These are phyloP conservation scores for Thalassiosira mediterranea DNA, from an alignment of 352 stramenopile species.

Conservation along the genomic window DNA sequence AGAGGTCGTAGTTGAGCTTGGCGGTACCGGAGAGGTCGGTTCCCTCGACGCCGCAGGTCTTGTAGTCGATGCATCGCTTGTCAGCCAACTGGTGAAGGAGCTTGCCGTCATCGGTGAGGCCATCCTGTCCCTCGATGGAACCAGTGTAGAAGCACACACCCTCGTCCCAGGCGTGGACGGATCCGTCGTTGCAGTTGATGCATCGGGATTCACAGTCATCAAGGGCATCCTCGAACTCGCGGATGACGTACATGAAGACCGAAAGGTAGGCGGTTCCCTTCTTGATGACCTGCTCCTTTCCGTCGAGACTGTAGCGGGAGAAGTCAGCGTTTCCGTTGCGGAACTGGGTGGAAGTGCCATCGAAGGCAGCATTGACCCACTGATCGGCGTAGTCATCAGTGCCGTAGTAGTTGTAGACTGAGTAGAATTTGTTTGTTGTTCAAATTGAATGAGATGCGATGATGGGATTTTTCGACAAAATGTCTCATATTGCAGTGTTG, in stretches of 20 bases:
- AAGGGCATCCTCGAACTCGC: conserved; percentile 74
- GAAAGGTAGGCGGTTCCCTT: conserved; percentile 73
- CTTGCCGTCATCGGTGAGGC: conserved; percentile 43
- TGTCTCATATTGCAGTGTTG: no score
- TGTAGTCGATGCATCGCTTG: conserved; percentile 76
- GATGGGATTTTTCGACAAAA: no score
- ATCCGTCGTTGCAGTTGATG: conserved; percentile 61
- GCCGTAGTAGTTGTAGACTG: no score
- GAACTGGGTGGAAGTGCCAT: conserved; percentile 40
- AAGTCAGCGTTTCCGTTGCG: conserved; percentile 65
- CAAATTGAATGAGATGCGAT: neutral
- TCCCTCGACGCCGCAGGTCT: conserved; percentile 59
- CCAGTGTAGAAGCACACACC: conserved; percentile 81
- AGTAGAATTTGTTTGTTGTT: no score
- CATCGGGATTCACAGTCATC: conserved; percentile 61
- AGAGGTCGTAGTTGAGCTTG: conserved; percentile 71
- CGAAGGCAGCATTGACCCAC: conserved; percentile 63
- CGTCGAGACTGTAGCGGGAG: conserved; percentile 20
- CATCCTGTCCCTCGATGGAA: conserved; percentile 66
- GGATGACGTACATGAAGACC: conserved; percentile 75
- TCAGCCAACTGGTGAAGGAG: conserved; percentile 69
- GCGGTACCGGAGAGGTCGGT: conserved; percentile 47
- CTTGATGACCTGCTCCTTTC: conserved; percentile 57
- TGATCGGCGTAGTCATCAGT: conserved; percentile 68
- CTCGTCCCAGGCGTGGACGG: conserved; percentile 79